phyloP scores from a whole-genome alignment of 1,284 basidiomycete genomes.

The Rugosomyces carneus region DNA sequence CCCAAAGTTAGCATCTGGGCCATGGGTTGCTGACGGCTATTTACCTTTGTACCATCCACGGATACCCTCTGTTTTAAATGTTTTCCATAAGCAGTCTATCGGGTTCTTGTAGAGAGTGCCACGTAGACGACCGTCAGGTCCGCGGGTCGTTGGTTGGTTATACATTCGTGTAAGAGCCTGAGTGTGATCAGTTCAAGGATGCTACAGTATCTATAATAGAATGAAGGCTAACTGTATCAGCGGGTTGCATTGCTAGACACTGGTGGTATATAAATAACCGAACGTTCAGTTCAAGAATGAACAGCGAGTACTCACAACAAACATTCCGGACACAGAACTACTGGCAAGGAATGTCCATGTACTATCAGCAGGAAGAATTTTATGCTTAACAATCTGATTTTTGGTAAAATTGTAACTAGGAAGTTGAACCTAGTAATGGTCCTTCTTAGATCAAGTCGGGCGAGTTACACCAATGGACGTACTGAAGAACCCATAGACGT shows the following conservation, averaged over 20 bases:
- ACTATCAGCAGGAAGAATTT: constrained; percentile 65
- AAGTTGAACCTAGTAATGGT: constrained; percentile 69
- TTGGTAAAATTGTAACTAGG: constrained; percentile 96
- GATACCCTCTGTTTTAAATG: constrained; percentile 84
- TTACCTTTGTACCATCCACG: constrained; percentile 89
- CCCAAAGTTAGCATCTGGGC: background rate
- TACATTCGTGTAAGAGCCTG: constrained; percentile 93
- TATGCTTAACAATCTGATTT: constrained; percentile 60
- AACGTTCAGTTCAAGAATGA: constrained; percentile 4
- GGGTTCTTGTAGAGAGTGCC: constrained; percentile 88
- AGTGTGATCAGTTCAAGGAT: background rate
- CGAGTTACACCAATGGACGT: constrained; percentile 12
- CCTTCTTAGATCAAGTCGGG: background rate
- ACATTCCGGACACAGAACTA: constrained; percentile 84
- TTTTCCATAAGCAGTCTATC: constrained; percentile 96
- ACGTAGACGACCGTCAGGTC: constrained; percentile 68
- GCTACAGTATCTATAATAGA: constrained; percentile 8
- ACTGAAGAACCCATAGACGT: constrained; percentile 93
- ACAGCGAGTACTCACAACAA: constrained; percentile 62
- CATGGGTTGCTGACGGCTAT: background rate
- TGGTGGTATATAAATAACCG: constrained; percentile 22
- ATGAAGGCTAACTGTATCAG: constrained; percentile 63
- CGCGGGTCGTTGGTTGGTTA: constrained; percentile 80
- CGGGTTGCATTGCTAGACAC: constrained; percentile 86
- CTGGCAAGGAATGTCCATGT: constrained; percentile 86